Percentiles rank a stretch among this genome's conserved stretches.
Conservation (phyloP, 495 filamentous ascomycete species). For the Penicillium canariense region DNA sequence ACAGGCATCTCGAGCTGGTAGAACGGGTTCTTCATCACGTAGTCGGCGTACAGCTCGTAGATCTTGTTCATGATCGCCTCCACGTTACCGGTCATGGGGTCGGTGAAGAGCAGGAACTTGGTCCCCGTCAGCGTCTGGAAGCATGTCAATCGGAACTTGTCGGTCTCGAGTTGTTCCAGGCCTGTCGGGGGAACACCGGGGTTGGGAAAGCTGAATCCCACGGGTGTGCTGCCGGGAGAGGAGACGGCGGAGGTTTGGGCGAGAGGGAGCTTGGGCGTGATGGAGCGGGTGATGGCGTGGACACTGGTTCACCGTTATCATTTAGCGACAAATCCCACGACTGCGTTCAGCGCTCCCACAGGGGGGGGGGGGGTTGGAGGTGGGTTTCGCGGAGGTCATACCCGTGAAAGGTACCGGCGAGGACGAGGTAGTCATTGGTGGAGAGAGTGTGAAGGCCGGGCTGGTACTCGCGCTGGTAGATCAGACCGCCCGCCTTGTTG, state of each 20-base stretch:
- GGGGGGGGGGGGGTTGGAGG: background rate
- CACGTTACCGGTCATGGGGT: constrained; percentile 83
- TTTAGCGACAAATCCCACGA: too few relatives aligned
- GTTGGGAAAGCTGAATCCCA: constrained; percentile 44
- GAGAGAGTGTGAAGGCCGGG: constrained; percentile 78
- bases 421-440: constrained; percentile 92
- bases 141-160: constrained; percentile 89
- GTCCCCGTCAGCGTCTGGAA: constrained; percentile 92
- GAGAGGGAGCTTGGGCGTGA: constrained; percentile 56
- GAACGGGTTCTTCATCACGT: constrained; percentile 99
- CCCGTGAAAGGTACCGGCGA: constrained; percentile 98
- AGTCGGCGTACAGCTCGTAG: constrained; percentile 95
- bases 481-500: constrained; percentile 94
- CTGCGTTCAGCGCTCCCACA: too few relatives aligned
- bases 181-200: constrained; percentile 56
- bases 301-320: constrained; percentile 44
- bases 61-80: constrained; percentile 77
- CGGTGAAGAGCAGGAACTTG: constrained; percentile 94
- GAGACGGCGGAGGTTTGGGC: constrained; percentile 28
- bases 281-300: constrained; percentile 84
- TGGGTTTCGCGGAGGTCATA: constrained; percentile 30
- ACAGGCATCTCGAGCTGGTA: constrained; percentile 98
- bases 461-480: constrained; percentile 93
- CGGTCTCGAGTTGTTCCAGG: constrained; percentile 86
- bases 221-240: constrained; percentile 25